phyloP scores from a whole-genome alignment of 2,329 filamentous ascomycete genomes.

The Fusarium nanum region DNA sequence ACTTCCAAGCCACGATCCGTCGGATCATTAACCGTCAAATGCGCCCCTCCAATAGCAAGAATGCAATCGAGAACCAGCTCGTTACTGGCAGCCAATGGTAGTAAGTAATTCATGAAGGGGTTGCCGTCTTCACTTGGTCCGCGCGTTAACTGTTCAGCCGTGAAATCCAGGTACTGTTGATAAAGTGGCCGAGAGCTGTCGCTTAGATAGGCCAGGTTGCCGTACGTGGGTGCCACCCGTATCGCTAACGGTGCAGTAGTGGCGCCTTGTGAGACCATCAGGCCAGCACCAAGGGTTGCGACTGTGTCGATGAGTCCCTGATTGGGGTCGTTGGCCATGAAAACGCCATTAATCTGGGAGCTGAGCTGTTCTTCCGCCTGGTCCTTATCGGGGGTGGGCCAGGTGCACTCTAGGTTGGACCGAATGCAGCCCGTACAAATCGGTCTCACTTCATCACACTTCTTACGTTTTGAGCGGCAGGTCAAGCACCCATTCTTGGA shows the following conservation, averaged over 20 bases:
- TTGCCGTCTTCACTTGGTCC: conserved; percentile 6
- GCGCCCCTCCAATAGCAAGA: conserved; percentile 17
- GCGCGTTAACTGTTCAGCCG: conserved; percentile 11
- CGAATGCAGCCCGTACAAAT: neutral
- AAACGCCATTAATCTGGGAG: neutral
- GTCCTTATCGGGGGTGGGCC: neutral
- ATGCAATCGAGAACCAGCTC: conserved; percentile 9
- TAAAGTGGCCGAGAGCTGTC: conserved; percentile 10
- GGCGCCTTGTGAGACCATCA: neutral
- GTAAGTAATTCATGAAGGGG: conserved; percentile 15
- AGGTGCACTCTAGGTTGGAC: neutral
- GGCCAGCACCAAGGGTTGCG: neutral
- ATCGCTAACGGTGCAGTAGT: neutral
- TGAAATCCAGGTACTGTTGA: conserved; percentile 8
- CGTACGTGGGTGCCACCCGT: neutral
- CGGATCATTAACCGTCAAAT: neutral
- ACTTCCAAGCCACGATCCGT: conserved; percentile 2
- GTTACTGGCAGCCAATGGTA: conserved; percentile 4
- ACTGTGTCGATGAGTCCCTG: neutral
- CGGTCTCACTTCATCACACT: conserved; percentile 8
- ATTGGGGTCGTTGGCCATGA: neutral
- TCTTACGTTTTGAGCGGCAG: conserved; percentile 21
- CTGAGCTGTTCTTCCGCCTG: neutral
- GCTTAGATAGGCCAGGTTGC: conserved; percentile 12
- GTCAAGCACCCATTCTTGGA: conserved; percentile 16